Evolutionary conservation across 116 monocot genomes (phyloP).

Genomic region (Iris pallida): DNA sequence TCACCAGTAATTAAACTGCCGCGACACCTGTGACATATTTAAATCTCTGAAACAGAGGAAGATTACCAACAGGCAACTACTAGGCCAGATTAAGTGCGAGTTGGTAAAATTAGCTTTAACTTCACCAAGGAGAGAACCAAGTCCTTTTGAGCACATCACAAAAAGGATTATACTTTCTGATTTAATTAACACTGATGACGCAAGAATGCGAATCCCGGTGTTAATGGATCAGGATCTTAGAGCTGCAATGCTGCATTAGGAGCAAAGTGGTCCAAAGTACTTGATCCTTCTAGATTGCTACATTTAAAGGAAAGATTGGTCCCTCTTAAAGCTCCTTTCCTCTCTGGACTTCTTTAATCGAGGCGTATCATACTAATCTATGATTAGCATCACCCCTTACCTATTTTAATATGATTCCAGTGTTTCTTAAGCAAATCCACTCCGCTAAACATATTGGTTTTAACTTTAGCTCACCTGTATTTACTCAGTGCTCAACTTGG

Average conservation of each 20-base stretch:
- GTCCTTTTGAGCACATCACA: neutral
- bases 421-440: neutral
- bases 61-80: too few species aligned
- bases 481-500: too few species aligned
- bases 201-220: neutral
- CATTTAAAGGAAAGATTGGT: neutral
- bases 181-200: slow-evolving; percentile 8
- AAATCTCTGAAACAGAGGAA: too few species aligned
- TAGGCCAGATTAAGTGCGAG: too few species aligned
- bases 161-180: neutral
- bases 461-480: too few species aligned
- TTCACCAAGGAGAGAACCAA: too few species aligned
- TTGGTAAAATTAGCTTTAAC: too few species aligned
- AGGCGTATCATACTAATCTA: slow-evolving; percentile 10
- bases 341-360: slow-evolving; percentile 1
- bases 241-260: neutral
- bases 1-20: too few species aligned
- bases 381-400: slow-evolving; percentile 2
- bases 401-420: neutral
- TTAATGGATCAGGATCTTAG: neutral
- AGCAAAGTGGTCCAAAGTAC: too few species aligned
- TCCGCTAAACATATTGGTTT: neutral
- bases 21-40: too few species aligned
- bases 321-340: slow-evolving; percentile 15
- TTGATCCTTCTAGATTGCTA: neutral